Evolutionary conservation across 208 protist species (phyloP).

Genomic region (Leishmania gerbilli): DNA sequence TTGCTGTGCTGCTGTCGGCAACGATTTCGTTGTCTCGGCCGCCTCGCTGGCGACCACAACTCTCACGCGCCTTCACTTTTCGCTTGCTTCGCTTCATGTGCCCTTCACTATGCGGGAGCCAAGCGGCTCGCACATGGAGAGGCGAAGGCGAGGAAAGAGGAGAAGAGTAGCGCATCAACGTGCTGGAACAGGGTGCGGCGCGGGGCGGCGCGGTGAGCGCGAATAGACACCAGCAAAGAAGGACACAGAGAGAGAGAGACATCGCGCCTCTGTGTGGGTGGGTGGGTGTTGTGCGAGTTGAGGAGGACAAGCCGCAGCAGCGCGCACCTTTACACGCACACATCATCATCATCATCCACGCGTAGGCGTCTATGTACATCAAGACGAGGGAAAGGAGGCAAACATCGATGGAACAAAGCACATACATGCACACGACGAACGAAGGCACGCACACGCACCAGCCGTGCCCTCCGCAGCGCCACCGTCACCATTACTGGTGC

Average conservation of each 20-base stretch:
- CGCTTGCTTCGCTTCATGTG: background rate
- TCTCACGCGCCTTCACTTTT: background rate
- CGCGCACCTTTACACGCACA: background rate
- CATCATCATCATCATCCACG: background rate
- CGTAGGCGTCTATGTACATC: constrained; percentile 6
- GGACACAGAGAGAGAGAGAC: background rate
- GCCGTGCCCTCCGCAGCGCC: background rate
- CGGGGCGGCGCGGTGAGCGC: background rate
- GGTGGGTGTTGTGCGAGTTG: background rate
- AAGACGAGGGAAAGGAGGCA: background rate
- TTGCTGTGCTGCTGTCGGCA: background rate
- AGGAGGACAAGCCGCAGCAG: background rate
- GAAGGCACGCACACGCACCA: background rate
- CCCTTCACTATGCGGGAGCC: background rate
- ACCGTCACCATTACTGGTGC: background rate
- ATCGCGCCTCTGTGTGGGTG: background rate
- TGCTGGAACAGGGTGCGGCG: background rate
- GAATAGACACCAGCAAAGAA: background rate
- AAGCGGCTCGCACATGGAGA: background rate
- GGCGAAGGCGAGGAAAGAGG: too few species aligned
- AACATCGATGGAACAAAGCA: background rate
- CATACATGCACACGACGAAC: constrained; percentile 1
- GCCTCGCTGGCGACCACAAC: background rate
- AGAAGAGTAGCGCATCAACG: background rate
- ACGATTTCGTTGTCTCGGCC: background rate